These are phyloP conservation scores for Endocarpon pusillum DNA, from an alignment of 495 filamentous ascomycete species.

Conservation along the genomic window DNA sequence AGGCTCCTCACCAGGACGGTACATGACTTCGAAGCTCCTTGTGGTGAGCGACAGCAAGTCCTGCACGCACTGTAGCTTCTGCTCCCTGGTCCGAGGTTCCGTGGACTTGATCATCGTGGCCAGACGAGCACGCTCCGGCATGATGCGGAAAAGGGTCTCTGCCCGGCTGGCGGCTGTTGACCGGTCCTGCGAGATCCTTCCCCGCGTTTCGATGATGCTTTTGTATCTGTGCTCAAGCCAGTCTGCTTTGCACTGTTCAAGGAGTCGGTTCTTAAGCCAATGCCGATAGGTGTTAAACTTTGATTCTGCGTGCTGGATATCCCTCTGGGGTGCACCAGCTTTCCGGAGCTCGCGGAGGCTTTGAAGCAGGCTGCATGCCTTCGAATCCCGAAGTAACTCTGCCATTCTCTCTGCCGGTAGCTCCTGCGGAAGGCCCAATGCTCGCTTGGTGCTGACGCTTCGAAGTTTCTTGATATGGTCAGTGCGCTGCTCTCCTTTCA, in stretches of 20 bases:
- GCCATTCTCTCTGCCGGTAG: slow-evolving; percentile 1
- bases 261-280: no score
- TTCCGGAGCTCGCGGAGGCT: background rate
- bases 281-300: no score
- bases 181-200: background rate
- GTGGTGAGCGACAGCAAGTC: background rate
- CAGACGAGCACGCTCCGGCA: background rate
- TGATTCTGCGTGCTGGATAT: background rate
- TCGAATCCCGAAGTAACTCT: background rate
- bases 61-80: background rate
- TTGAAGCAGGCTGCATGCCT: background rate
- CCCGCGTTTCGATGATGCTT: background rate
- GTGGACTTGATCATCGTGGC: background rate
- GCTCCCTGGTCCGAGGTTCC: background rate
- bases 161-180: background rate
- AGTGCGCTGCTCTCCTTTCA: background rate
- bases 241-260: background rate
- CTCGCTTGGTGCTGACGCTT: background rate
- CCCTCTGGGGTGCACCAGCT: background rate
- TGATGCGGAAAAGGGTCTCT: background rate
- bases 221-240: background rate
- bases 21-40: background rate
- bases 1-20: background rate
- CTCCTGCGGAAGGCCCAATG: background rate
- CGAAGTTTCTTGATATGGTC: background rate